Base-by-base conservation (phyloP, 2,329 filamentous ascomycete genomes). In the Colletotrichum sublineola region DNA sequence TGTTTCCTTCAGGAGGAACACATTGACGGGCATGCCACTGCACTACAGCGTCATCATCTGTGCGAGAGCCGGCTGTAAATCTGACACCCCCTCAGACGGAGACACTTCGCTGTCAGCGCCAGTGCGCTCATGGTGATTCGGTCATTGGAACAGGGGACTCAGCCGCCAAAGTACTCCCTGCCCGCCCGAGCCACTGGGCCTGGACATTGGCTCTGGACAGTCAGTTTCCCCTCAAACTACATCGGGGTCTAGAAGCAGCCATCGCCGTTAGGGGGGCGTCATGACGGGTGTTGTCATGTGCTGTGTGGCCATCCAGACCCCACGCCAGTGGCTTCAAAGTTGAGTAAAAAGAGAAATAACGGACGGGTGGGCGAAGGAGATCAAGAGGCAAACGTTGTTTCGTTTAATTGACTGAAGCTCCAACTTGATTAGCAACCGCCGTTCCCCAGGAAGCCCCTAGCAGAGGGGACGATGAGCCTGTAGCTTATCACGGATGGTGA, bases 31-130 rank as follows among this genome's bases (percentile, higher is more conserved):
- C 56, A 24, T 29, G 63, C 38, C 68, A 57, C 65, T 29, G 42
- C 48, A 46, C 14, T 48, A 24, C 46, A 29, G 46, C 20, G 50
- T 53, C 50, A 53, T 18, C 38, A 70, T 66, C 67, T 70, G 67
- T 66, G 67, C 67, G 62, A 55, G 67, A 57, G 63, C 56, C 50
- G 60, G 50, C 42, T 63, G 31, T 12, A 18, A 48, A 42, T 64
- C 60, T 64, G 67, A 44, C 61, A 53, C 65, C 61, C 52, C 52
- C 55, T 65, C 67, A 58, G 60, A 58, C 63, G 52, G 57, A 53
- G 20, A 55, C 29, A 55, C 5, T 12, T 20, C 14, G 33, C 31
- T 24, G 33, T 44, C 42, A 33, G 38, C 40, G 64, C 58, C 50
- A 71, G 63, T 64, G 69, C 66, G 53, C 46, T 42, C 64, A 33